phyloP scores from a whole-genome alignment of 2,329 filamentous ascomycete species.

The Gremmenia infestans region DNA sequence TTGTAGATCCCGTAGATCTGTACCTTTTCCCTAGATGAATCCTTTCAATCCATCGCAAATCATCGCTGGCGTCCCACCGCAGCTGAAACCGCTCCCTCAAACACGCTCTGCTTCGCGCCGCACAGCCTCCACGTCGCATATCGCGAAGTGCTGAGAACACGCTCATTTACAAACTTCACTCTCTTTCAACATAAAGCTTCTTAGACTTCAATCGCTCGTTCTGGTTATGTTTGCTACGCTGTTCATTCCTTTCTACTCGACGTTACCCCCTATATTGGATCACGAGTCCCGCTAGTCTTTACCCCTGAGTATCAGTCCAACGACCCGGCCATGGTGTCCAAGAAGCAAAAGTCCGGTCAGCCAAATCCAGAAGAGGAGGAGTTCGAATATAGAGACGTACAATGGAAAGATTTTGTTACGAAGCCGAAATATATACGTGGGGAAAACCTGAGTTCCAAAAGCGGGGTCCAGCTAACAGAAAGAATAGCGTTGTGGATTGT shows the following conservation, averaged over 20 bases:
- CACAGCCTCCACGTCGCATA: not conserved
- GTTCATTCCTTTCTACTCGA: not conserved
- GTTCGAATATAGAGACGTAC: conserved; percentile 33
- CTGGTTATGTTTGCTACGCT: not conserved
- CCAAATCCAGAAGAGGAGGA: conserved; percentile 16
- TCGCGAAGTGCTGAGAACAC: not conserved
- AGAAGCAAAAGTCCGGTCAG: conserved; percentile 1
- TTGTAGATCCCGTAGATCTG: not conserved
- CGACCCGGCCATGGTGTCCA: conserved; percentile 1
- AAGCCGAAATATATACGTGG: conserved; percentile 33
- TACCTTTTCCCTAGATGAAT: not conserved
- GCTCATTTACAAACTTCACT: not conserved
- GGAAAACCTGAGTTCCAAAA: not conserved
- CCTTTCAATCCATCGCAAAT: not conserved
- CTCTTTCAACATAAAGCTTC: not conserved
- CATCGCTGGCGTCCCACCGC: not conserved
- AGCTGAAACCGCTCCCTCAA: not conserved
- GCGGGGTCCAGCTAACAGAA: conserved; percentile 1
- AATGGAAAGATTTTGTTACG: conserved; percentile 34
- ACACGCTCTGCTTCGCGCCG: not conserved
- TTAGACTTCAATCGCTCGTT: not conserved
- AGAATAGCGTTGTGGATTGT: conserved; percentile 29
- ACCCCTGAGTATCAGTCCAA: not conserved
- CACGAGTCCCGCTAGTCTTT: not conserved
- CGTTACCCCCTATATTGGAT: not conserved